Evolutionary conservation across 2,329 filamentous ascomycete genomes (phyloP).

Genomic region (Fusarium setosum): DNA sequence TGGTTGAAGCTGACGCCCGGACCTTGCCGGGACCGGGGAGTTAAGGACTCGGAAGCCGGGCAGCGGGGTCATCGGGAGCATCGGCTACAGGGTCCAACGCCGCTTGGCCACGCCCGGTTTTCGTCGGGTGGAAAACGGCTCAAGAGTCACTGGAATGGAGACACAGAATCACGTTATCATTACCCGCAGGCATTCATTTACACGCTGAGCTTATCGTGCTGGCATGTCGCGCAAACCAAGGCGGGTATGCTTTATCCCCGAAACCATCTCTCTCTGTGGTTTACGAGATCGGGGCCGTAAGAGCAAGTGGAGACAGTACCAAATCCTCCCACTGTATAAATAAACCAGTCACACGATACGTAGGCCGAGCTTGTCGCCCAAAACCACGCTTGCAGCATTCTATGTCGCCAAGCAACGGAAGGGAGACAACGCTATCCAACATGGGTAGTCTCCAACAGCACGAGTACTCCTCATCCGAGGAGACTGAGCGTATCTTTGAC

Average conservation of each 20-base stretch:
- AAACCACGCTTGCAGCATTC: neutral
- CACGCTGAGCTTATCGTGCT: neutral
- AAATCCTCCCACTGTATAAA: constrained; percentile 24
- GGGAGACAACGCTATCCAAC: neutral
- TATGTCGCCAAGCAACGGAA: neutral
- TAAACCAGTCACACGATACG: constrained; percentile 12
- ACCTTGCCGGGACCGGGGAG: neutral
- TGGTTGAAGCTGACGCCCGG: no score
- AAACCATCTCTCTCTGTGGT: no score
- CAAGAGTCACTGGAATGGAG: no score
- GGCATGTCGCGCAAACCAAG: neutral
- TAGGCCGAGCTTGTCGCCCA: neutral
- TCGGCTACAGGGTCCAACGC: constrained; percentile 7
- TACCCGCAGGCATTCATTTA: no score
- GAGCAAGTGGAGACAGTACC: no score
- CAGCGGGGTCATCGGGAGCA: neutral
- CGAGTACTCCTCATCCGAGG: constrained; percentile 35
- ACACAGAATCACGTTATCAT: neutral
- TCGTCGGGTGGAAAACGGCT: no score
- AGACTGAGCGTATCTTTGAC: constrained; percentile 36
- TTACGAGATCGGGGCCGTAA: no score
- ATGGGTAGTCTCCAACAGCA: constrained; percentile 27
- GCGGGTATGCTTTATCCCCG: neutral
- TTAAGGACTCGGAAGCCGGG: constrained; percentile 24
- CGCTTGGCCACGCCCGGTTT: no score